Conservation (phyloP, 2,329 filamentous ascomycete genomes). For the Magnaporthiopsis incrustans region DNA sequence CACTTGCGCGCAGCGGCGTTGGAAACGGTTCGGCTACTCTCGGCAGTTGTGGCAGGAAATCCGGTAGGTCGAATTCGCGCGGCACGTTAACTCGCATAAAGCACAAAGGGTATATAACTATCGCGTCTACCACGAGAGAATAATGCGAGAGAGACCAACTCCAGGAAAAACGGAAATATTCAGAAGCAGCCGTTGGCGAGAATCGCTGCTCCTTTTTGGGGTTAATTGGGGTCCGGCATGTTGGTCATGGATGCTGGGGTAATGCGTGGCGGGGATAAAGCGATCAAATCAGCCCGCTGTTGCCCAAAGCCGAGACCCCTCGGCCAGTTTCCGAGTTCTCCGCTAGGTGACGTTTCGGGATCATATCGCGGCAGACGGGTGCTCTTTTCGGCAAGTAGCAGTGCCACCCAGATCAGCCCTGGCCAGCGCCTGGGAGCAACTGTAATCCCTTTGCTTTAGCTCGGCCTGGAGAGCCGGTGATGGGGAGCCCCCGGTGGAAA, state of each 20-base stretch:
- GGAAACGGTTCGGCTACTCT: background rate
- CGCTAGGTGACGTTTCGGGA: slow-evolving; percentile 2
- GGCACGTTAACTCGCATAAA: no score
- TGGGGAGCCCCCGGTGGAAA: no score
- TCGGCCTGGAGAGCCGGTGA: no score
- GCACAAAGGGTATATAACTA: no score
- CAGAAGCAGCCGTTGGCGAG: no score
- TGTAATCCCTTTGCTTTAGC: background rate
- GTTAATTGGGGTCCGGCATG: no score
- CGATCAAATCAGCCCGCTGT: slow-evolving; percentile 1
- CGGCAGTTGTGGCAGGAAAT: background rate
- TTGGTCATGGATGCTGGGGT: background rate
- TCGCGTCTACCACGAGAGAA: background rate
- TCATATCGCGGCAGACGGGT: slow-evolving; percentile 5
- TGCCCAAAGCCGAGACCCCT: slow-evolving; percentile 6
- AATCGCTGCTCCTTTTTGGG: background rate
- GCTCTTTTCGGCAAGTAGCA: slow-evolving; percentile 1
- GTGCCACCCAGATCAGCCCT: background rate
- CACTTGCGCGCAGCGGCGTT: background rate
- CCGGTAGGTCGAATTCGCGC: background rate
- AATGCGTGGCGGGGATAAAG: background rate
- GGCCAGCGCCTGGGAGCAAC: background rate
- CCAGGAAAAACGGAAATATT: no score
- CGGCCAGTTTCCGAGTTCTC: background rate
- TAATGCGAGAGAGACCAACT: no score